Evolutionary conservation across 441 rosid species (phyloP), one percentile per base, ranked within the genome.

Genomic region (Populus hybrid): DNA sequence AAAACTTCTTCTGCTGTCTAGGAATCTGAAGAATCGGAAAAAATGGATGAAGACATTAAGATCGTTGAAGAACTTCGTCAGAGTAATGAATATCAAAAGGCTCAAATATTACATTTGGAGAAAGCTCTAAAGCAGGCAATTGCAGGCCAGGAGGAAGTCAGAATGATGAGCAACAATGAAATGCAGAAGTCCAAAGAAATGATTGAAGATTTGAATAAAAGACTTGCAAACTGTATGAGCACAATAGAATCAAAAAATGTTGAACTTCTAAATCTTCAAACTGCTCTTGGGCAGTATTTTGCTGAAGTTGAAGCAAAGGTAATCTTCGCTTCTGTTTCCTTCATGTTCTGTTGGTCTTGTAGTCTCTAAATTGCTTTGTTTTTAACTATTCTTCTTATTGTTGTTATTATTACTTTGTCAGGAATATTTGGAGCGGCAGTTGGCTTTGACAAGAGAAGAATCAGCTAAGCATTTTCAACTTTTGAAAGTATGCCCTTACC

Each of bases 261-360:
- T 75, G 98, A 96, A 85, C 91, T 96, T 77, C 78, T 80, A 77
- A 94, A 96, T 88, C 97, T 94, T 81, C 97, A 94, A 86, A 96
- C 96, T 79, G 98, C 98, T 63, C 97, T 96, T 81, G 99, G 99
- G 74, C 97, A 94, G 87, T 96, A 96, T 82, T 94, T 90, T 77
- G 97, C 97, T 69, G 98, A 94, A 89, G 87, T 93, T 81, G 98
- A 96, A 86, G 97, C 98, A 21, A 94, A 93, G 97, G 97, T 95
- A 87, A 82, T 50, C 35, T 21, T 9, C 64, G 35, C 16, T 64
- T n/a, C 3, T 45, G 33, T 70, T 9, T 35, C 50, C 69, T 29
- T 21, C 36, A 16, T 29, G 7, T 31, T 31, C 69, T 67, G 6
- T 35, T 12, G 20, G 63, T 65, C 56, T 36, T 69, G 26, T 67